Evolutionary conservation across 805 yeast genomes (phyloP).

Genomic region (Suhomyces sp.): DNA sequence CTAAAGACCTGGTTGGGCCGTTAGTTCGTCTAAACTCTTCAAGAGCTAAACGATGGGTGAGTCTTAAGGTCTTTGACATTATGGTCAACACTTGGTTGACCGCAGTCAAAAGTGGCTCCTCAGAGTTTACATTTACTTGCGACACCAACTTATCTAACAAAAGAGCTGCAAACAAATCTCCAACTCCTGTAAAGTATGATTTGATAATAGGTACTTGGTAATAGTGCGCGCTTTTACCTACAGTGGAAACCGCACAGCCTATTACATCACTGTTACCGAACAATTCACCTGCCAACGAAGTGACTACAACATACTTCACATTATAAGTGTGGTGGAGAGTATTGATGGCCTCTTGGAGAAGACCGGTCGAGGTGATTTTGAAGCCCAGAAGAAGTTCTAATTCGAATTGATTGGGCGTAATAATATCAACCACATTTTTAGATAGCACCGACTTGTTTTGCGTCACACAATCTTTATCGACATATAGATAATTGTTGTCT

Average conservation of each 20-base stretch:
- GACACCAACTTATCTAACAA: conserved; percentile 58
- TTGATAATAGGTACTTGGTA: conserved; percentile 61
- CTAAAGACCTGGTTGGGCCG: conserved; percentile 3
- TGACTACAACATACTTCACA: conserved; percentile 62
- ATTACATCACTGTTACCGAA: conserved; percentile 16
- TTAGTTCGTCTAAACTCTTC: conserved; percentile 14
- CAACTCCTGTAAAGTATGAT: conserved; percentile 92
- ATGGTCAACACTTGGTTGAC: conserved; percentile 56
- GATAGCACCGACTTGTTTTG: conserved; percentile 48
- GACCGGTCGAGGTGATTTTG: conserved; percentile 37
- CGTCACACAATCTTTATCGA: conserved; percentile 44
- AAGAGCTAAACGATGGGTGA: conserved; percentile 44
- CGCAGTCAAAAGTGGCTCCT: conserved; percentile 24
- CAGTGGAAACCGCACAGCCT: conserved; percentile 26
- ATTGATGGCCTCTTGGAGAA: conserved; percentile 46
- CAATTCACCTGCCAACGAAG: conserved; percentile 45
- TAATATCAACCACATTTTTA: conserved; percentile 61
- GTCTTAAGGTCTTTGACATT: conserved; percentile 49
- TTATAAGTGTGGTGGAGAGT: conserved; percentile 46
- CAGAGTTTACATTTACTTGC: conserved; percentile 8
- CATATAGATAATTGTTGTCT: conserved; percentile 70
- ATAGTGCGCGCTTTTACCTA: conserved; percentile 1
- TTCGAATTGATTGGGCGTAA: conserved; percentile 92
- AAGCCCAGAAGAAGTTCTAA: conserved; percentile 64
- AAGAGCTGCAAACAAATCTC: conserved; percentile 84